Evolutionary conservation across 2,329 filamentous ascomycete species (phyloP), one percentile per base, ranked within the genome.

Genomic region (Bisporella sp.): DNA sequence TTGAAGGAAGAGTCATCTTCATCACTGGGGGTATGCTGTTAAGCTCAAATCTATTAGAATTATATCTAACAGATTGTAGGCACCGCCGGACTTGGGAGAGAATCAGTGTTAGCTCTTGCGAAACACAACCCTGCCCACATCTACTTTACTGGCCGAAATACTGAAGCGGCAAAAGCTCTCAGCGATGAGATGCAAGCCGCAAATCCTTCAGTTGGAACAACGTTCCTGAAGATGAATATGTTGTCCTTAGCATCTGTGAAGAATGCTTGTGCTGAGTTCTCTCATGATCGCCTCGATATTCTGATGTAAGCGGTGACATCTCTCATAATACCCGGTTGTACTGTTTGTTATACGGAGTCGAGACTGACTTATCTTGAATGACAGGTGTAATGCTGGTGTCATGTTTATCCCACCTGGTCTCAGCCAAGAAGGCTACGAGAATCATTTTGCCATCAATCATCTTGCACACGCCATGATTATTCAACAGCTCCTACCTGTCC

Each of bases 391-490:
- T 54, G 72, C 73, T 3, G 73, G 70, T 1, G 64, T 74, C 31
- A 72, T 75, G 67, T 68, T 65, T 0, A 57, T 53, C 11, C 65
- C 68, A 5, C 63, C 67, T 0, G 63, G 50, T 1, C 55, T 70
- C 21, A 73, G 69, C 6, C 59, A 60, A 30, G 71, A 76, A 28
- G 72, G 73, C 9, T 76, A 73, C 48, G 74, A 77, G 55, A 57
- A 69, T 12, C 69, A 74, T 49, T 73, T 76, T 50, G 72, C 68
- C 1, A 71, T 66, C 5, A 78, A 78, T 49, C 71, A 76, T 58
- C 55, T 77, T 40, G 72, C 71, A 29, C 73, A 76, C 45, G 70
- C 73, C 4, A 64, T 72, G 6, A 62, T 76, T 9, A 62, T 69
- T 29, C 62, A 67, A 49, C 60, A 66, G 4, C 57, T 73, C 12